Evolutionary conservation across 73 alveolate species (phyloP), one percentile per base, ranked within the genome.

Genomic region (Stentor roeselii): DNA sequence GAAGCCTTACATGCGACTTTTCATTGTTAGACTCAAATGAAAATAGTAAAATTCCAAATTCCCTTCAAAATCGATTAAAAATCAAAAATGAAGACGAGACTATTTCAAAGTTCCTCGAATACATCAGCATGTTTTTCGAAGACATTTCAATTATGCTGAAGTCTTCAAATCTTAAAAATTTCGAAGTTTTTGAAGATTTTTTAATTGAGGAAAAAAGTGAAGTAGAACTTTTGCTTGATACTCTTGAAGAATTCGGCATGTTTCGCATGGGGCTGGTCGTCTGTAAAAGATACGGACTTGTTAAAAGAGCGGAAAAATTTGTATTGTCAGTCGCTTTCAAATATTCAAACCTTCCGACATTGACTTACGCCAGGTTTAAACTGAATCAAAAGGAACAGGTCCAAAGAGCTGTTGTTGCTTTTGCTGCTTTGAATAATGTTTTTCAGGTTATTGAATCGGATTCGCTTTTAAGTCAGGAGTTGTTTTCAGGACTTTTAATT

Each of bases 251-350:
- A 74, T 94, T 87, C 88, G 95, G 92, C 76, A 77, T 89, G 83
- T 92, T 82, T 80, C 90, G 90, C 78, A 86, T 94, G 30, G 90
- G 96, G 39, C 86, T 94, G 85, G 87, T 94, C 78, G 92, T 94
- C 82, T 94, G 98, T 87, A 94, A 94, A 74, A 84, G 98, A 75
- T 94, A 94, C 60, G 88, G 92, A 37, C 75, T 94, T 59, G 91
- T 87, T 27, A 93, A 92, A 42, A 82, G 91, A 75, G 82, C 92
- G 15, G 96, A 96, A 2, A 87, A 96, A 74, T 94, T 90, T 82
- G 76, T 94, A 36, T 61, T 87, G 3, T 86, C 95, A 31, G 87
- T 94, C 32, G 95, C 95, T 61, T 61, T 86, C 58, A 92, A 93
- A 41, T 94, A 90, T 85, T 92, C 98, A 15, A 92, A 92, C 60